A percentile compares a stretch with the other conserved stretches of the same genome.
phyloP scores from a whole-genome alignment of 495 filamentous ascomycete genomes.

The Lasiosphaeria miniovina region DNA sequence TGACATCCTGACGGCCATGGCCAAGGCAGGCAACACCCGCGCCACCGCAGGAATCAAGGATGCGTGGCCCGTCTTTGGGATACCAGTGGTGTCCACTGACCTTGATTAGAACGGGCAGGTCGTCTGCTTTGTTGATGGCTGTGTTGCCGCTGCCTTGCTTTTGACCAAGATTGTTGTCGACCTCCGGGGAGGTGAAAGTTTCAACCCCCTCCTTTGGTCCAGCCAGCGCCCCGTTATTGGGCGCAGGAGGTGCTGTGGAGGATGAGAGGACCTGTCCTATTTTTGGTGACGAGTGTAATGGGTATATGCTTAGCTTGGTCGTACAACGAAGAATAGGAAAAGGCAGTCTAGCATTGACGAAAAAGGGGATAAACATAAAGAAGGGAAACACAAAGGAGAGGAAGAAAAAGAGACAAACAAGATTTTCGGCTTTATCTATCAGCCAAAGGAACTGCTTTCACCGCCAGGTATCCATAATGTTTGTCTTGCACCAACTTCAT shows the following conservation, averaged over 20 bases:
- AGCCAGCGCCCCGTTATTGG: background rate
- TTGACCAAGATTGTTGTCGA: background rate
- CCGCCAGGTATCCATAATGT: too few relatives aligned
- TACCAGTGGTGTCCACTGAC: conserved; percentile 31
- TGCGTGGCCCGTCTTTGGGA: conserved; percentile 49
- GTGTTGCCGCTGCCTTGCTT: background rate
- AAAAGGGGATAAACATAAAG: too few relatives aligned
- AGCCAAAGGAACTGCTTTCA: too few relatives aligned
- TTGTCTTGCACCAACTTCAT: too few relatives aligned
- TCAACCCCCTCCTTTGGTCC: too few relatives aligned
- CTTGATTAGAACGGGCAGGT: conserved; percentile 1
- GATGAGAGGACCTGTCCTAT: background rate
- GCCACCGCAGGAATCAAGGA: conserved; percentile 56
- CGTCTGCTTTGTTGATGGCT: background rate
- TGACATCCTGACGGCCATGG: conserved; percentile 43
- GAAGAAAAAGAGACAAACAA: too few relatives aligned
- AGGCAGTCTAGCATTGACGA: too few relatives aligned
- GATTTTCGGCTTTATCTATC: too few relatives aligned
- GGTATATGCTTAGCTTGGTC: background rate
- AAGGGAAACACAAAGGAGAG: too few relatives aligned
- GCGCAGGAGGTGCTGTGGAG: background rate
- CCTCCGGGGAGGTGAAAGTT: background rate
- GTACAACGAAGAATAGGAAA: background rate
- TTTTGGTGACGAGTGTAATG: background rate
- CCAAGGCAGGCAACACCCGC: conserved; percentile 51